These are phyloP conservation scores for Colletotrichum truncatum DNA, from an alignment of 2,329 filamentous ascomycete species.

Conservation along the genomic window DNA sequence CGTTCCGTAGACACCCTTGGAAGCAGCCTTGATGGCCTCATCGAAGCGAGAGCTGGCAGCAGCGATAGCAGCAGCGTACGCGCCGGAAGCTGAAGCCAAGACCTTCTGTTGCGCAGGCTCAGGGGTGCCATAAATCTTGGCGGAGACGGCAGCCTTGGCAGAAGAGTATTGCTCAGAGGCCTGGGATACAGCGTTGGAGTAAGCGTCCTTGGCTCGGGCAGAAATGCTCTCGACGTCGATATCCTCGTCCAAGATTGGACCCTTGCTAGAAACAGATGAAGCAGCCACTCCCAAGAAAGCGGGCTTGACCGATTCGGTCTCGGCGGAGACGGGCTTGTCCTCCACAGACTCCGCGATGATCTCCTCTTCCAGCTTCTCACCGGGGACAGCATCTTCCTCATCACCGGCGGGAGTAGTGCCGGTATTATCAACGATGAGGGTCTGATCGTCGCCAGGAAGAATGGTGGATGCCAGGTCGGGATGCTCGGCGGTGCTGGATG, in stretches of 20 bases:
- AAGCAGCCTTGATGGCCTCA: constrained; percentile 63
- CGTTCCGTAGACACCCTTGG: constrained; percentile 57
- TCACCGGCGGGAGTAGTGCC: constrained; percentile 33
- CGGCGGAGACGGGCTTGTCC: constrained; percentile 37
- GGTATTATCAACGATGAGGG: constrained; percentile 29
- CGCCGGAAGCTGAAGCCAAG: constrained; percentile 72
- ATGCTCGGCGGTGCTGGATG: not conserved
- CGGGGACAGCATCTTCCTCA: constrained; percentile 23
- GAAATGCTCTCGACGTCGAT: constrained; percentile 48
- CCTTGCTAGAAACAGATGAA: constrained; percentile 56
- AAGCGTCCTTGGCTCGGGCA: constrained; percentile 63
- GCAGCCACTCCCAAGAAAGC: constrained; percentile 61
- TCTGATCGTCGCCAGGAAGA: constrained; percentile 28
- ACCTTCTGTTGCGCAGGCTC: constrained; percentile 70
- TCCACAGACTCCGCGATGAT: constrained; percentile 35
- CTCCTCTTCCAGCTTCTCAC: constrained; percentile 34
- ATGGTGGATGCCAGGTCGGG: constrained; percentile 30
- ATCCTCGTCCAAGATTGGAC: constrained; percentile 60
- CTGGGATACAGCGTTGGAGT: constrained; percentile 70
- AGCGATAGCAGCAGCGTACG: constrained; percentile 72
- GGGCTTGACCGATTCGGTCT: constrained; percentile 51
- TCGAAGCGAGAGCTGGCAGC: constrained; percentile 69
- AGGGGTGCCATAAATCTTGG: constrained; percentile 73
- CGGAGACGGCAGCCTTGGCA: constrained; percentile 73
- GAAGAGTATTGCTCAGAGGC: constrained; percentile 76